Evolutionary conservation across 345 rosid species (phyloP), one percentile per base, ranked within the genome.

Genomic region (Eucalyptus microcorys): DNA sequence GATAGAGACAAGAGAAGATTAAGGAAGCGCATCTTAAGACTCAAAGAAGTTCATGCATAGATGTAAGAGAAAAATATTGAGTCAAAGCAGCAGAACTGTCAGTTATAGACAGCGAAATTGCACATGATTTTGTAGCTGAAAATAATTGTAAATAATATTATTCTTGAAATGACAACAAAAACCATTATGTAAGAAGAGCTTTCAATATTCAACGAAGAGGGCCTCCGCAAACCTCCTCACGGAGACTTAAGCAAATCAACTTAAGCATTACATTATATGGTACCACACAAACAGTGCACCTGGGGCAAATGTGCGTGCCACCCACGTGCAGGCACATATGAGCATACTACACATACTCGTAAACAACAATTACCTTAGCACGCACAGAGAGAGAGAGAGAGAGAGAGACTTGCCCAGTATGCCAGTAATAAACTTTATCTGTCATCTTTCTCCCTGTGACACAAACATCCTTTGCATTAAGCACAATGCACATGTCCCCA

Each of bases 401-500:
- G 30, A 52, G 86, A 80, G 87, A 71, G 88, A 93, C 96, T 95
- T 93, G 92, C 99, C 99, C 99, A 4, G 99, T 98, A 91, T 98
- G 99, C 97, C 98, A 95, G 92, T 90, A 92, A 89, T 98, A 98
- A 90, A 97, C 91, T 91, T 98, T 98, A 92, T 98, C 95, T 1
- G 97, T 98, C 92, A 98, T 93, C 91, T 98, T 98, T 91, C 99
- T 95, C 88, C 99, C 99, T 0, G 99, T 97, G 87, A 98, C 94
- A 88, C 94, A 90, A 5, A 98, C 89, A 88, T 97, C 97, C 92
- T 95, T 98, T n/a, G 99, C 99, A 94, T 98, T 97, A 89, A 98
- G 94, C 92, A 98, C 99, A 88, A 98, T 91, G 91, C 99, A 98
- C 95, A 97, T 95, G 90, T 98, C 99, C 19, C 99, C 99, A 91